Conservation (phyloP, 164 flowering plant species). For the Houttuynia cordata region DNA sequence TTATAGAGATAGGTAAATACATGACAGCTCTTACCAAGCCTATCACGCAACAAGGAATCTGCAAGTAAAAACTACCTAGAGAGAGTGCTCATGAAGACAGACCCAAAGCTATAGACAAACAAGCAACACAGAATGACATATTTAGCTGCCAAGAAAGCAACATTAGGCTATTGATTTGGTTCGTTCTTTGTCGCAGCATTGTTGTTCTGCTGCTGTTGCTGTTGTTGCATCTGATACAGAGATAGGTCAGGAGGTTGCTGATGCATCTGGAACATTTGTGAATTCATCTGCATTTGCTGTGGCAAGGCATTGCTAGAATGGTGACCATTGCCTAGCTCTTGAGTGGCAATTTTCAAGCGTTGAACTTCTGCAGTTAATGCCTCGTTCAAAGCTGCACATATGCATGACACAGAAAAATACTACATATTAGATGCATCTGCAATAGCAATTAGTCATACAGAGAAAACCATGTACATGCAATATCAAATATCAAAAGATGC, state of each 20-base stretch:
- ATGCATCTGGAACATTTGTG: constrained; percentile 22
- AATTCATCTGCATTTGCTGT: constrained; percentile 18
- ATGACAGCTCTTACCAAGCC: neutral
- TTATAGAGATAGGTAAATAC: neutral
- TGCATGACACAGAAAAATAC: neutral
- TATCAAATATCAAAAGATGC: too few relatives aligned
- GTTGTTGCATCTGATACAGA: constrained; percentile 19
- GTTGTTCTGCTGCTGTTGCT: neutral
- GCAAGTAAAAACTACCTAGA: neutral
- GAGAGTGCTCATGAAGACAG: neutral
- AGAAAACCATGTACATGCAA: too few relatives aligned
- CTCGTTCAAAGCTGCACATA: constrained; percentile 41
- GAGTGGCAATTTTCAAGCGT: constrained; percentile 33
- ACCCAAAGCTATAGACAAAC: neutral
- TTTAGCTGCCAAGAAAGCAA: too few relatives aligned
- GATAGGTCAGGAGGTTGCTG: constrained; percentile 25
- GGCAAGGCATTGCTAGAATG: constrained; percentile 6
- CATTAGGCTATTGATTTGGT: constrained; percentile 6
- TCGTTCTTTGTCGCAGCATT: constrained; percentile 4
- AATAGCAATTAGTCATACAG: neutral
- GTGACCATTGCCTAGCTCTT: constrained; percentile 25
- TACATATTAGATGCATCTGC: neutral
- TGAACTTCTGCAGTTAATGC: constrained; percentile 49
- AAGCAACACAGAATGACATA: neutral
- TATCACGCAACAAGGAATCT: neutral